These are phyloP conservation scores for Multifurca ochricompacta DNA, from an alignment of 768 basidiomycete species.

Conservation along the genomic window DNA sequence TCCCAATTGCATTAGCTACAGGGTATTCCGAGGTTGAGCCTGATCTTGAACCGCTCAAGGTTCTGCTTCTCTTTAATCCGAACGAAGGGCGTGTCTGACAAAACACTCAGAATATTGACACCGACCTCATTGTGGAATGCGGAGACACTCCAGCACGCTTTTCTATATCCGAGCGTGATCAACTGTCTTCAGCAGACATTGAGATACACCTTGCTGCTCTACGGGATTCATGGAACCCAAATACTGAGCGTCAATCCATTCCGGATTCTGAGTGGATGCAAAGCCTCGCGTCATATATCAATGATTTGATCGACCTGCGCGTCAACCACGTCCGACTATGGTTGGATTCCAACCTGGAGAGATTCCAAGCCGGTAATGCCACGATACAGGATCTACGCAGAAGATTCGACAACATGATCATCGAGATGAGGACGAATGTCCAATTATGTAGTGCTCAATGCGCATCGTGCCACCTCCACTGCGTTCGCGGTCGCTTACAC, in stretches of 20 bases:
- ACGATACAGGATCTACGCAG: constrained; percentile 40
- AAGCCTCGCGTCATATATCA: constrained; percentile 34
- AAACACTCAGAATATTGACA: constrained; percentile 42
- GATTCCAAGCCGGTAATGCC: constrained; percentile 40
- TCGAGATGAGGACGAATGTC: constrained; percentile 40
- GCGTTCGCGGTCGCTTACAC: constrained; percentile 41
- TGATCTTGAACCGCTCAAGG: constrained; percentile 44
- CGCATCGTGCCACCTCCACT: constrained; percentile 39
- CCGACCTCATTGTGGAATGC: constrained; percentile 34
- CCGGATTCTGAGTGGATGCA: constrained; percentile 38
- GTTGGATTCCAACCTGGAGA: constrained; percentile 40
- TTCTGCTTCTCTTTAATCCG: constrained; percentile 16
- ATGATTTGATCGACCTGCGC: constrained; percentile 35
- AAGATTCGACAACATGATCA: constrained; percentile 33
- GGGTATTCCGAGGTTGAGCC: constrained; percentile 42
- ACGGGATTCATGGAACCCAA: constrained; percentile 28
- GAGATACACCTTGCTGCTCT: constrained; percentile 24
- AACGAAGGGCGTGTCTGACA: not conserved
- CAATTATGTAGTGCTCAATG: constrained; percentile 47
- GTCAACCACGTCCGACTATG: constrained; percentile 43
- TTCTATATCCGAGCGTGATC: constrained; percentile 23
- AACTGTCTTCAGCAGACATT: constrained; percentile 19
- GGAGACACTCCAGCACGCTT: constrained; percentile 33
- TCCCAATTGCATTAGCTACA: constrained; percentile 40
- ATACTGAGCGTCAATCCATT: constrained; percentile 28